Percentiles rank a stretch among this genome's conserved stretches.
Conservation (phyloP, 2,329 filamentous ascomycete species). For the Sporothrix mexicana region DNA sequence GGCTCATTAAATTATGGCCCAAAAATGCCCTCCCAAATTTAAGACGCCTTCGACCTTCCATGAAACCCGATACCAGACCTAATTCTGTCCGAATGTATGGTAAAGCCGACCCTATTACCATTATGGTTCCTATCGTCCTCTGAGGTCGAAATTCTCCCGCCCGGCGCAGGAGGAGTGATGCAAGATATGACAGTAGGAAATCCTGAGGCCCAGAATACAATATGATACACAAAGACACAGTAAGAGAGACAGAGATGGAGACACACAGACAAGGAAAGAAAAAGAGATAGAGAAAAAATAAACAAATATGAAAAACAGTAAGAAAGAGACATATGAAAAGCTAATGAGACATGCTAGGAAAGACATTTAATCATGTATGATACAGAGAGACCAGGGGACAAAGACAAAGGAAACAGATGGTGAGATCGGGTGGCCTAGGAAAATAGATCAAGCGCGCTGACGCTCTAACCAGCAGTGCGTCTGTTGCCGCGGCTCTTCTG, state of each 20-base stretch:
- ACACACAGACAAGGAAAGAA: background rate
- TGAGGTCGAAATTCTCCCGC: too few species aligned
- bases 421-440: background rate
- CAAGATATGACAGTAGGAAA: slow-evolving; percentile 20
- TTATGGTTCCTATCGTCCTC: background rate
- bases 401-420: background rate
- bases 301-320: background rate
- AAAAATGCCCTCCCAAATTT: background rate
- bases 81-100: background rate
- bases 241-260: slow-evolving; percentile 10
- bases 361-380: background rate
- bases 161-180: background rate
- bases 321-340: slow-evolving; percentile 6
- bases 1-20: background rate
- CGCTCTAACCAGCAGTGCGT: slow-evolving; percentile 41
- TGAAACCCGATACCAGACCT: background rate
- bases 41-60: too few species aligned
- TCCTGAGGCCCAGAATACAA: slow-evolving; percentile 7
- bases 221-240: slow-evolving; percentile 14
- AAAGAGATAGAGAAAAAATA: slow-evolving; percentile 10
- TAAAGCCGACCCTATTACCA: slow-evolving; percentile 15
- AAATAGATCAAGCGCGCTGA: background rate
- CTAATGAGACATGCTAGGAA: background rate
- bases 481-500: slow-evolving; percentile 38
- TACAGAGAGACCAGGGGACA: slow-evolving; percentile 23